Evolutionary conservation across 2,329 filamentous ascomycete species (phyloP).

Genomic region (Trichoderma koningiopsis): DNA sequence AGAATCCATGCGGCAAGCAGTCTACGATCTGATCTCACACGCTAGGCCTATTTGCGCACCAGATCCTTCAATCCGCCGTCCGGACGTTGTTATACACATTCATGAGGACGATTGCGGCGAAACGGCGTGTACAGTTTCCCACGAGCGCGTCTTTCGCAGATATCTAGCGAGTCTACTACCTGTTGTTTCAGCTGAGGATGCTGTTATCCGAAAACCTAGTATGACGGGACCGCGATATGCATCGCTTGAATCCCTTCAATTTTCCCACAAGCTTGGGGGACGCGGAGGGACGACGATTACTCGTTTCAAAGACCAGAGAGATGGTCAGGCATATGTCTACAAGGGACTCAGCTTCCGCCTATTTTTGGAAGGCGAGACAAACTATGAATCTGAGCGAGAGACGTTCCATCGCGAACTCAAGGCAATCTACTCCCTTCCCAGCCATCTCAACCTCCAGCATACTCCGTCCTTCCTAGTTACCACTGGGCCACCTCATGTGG

Average conservation of each 20-base stretch:
- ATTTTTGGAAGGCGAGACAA: neutral
- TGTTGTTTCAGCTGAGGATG: neutral
- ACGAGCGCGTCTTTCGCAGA: neutral
- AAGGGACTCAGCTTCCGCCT: neutral
- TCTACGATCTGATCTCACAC: neutral
- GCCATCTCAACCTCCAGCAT: neutral
- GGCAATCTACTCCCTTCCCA: neutral
- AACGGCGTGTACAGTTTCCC: neutral
- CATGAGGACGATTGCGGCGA: neutral
- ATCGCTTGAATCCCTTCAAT: neutral
- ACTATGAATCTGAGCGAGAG: neutral
- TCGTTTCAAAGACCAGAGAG: neutral
- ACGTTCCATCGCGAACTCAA: neutral
- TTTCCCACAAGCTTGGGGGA: neutral
- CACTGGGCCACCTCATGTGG: neutral
- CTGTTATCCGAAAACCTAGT: neutral
- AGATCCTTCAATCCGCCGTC: neutral
- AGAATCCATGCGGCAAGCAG: neutral
- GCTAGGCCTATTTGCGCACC: neutral
- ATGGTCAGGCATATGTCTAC: neutral
- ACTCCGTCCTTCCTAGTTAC: neutral
- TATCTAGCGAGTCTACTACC: neutral
- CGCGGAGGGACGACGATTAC: neutral
- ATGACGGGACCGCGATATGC: neutral
- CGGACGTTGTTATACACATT: neutral